Evolutionary conservation across 2,329 filamentous ascomycete species (phyloP), one percentile per base, ranked within the genome.

Genomic region (Hypomyces rosellus): DNA sequence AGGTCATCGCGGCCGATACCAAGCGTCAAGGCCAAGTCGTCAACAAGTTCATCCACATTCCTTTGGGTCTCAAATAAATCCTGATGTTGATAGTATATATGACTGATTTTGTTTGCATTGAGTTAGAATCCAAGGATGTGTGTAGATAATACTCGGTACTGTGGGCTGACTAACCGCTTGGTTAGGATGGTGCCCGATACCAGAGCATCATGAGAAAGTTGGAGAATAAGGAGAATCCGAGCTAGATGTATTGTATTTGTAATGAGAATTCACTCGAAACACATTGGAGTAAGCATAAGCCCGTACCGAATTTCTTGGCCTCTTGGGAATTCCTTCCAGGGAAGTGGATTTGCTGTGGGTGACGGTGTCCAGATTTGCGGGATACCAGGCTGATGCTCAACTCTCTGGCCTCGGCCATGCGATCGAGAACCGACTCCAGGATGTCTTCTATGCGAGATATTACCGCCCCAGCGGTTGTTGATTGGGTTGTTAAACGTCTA

Each of bases 51-150:
- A 62, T 93, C 84, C 0, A 93, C 86, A 13, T 81, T 73, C 14
- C 67, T 63, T 63, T 93, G 89, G 45, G 74, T 82, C 16, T 76
- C 74, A 60, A 93, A 95, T 0, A 95, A 70, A 9, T 82, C 76
- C 4, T 84, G 81, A 57, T 90, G 78, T 58, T 88, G 82, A 62
- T 95, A 95, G 65, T 85, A 95, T 4, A 95, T 82, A 60, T 88
- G 87, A 54, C 88, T 92, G 22, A 2, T 16, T 30, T 30, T 30
- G 25, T 3, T 30, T 30, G 25, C 25, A 30, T 30, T 6, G 6
- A 7, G 25, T 30, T 30, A 30, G 25, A 30, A 4, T 30, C 25
- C 25, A 30, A 30, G 25, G 25, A 8, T 30, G 25, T 8, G 25
- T 11, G 25, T 11, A 30, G 25, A 8, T 30, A 30, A 30, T 11